Base-by-base conservation (phyloP, 371 early-diverging fungal species). In the Nematocida homosporus region DNA sequence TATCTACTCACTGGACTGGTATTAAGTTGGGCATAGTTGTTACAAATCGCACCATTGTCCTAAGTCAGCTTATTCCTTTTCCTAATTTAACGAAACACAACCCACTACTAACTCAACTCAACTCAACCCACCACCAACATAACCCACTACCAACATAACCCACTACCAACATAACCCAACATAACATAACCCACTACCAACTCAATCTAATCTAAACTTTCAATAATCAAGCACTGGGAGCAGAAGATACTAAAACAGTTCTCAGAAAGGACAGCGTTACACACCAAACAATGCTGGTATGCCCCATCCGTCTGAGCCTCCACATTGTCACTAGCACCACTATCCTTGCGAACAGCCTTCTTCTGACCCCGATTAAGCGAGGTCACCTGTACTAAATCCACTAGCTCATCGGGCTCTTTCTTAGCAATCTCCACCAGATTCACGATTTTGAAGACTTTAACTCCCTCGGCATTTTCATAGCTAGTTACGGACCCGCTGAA, bases 401-500 rank as follows among this genome's bases (percentile, higher is more conserved):
- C 56, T 16, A 66, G n/a, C 40, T 53, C 16, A n/a, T 53, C 37
- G 16, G 54, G 55, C 3, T 52, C 38, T 23, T 50, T 30, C 23
- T 66, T 32, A 25, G 56, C 34, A 20, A 38, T n/a, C 18, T 56
- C 34, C 29, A 66, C 30, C 30, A 66, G 34, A 41, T 66, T 66
- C 20, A 38, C 42, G 10, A 66, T 35, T 56, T 35, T 8, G 10
- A 66, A 61, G n/a, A 56, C 42, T 1, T 50, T 66, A 27, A 56
- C 66, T 1, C 66, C 66, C 2, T 56, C 44, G 38, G 54, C 42
- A 57, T 66, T 66, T 5, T n/a, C n/a, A 35, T 55, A 66, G 18
- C 25, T 34, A 10, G 5, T 34, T 1, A 66, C 42, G 20, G 66
- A 38, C 41, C 38, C 34, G 37, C 20, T 34, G 30, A n/a, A 13